Percentiles rank a stretch among this genome's conserved stretches.
These are phyloP conservation scores for Didymella arachidicola DNA, from an alignment of 2,329 filamentous ascomycete species.

Conservation along the genomic window DNA sequence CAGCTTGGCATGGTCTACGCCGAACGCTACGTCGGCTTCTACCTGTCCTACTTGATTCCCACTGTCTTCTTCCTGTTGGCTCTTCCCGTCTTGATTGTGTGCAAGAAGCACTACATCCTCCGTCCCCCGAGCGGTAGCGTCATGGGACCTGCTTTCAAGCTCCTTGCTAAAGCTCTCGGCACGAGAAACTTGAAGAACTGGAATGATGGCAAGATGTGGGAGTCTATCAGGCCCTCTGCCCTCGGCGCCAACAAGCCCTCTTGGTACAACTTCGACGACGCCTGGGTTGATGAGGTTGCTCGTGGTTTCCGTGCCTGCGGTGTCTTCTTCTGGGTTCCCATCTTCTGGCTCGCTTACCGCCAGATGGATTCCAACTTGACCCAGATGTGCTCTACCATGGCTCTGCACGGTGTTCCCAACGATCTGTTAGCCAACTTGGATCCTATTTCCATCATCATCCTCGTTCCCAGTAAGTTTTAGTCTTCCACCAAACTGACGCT, in stretches of 20 bases:
- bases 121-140: conserved; percentile 73
- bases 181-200: conserved; percentile 64
- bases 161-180: conserved; percentile 61
- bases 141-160: conserved; percentile 68
- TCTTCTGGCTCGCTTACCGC: conserved; percentile 72
- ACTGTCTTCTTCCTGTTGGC: conserved; percentile 69
- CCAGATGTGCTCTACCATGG: conserved; percentile 72
- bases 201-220: conserved; percentile 67
- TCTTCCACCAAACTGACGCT: conserved; percentile 66
- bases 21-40: conserved; percentile 69
- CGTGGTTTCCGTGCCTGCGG: conserved; percentile 61
- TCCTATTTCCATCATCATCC: conserved; percentile 75
- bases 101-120: conserved; percentile 67
- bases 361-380: conserved; percentile 72
- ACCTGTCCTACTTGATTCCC: conserved; percentile 73
- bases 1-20: conserved; percentile 52
- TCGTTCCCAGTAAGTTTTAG: conserved; percentile 63
- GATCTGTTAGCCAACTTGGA: conserved; percentile 80
- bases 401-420: conserved; percentile 75
- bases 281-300: conserved; percentile 80
- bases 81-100: conserved; percentile 65
- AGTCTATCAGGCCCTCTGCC: conserved; percentile 69
- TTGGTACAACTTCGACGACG: conserved; percentile 83
- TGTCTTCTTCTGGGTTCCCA: conserved; percentile 66
- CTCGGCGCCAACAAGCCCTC: conserved; percentile 63